phyloP scores from a whole-genome alignment of 1,284 basidiomycete species.

The Microbotryomycetes sp. region DNA sequence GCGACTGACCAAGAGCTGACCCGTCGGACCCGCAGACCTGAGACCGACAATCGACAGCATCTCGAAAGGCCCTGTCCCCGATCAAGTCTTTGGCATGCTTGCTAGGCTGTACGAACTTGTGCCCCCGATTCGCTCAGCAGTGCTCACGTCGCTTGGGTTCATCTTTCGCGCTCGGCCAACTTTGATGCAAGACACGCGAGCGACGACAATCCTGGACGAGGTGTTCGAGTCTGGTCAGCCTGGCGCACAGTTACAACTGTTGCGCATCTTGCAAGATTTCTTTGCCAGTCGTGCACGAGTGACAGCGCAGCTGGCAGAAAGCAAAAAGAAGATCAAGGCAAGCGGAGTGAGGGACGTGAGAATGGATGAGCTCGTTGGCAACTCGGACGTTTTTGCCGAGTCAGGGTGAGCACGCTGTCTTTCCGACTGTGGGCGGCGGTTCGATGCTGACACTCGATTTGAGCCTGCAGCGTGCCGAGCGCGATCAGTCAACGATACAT shows the following conservation, averaged over 20 bases:
- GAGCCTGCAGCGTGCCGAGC: conserved; percentile 68
- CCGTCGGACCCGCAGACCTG: too few relatives aligned
- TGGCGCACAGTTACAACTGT: conserved; percentile 56
- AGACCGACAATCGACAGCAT: background rate
- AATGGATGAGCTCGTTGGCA: conserved; percentile 71
- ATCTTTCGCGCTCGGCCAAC: conserved; percentile 87
- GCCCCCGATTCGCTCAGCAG: conserved; percentile 53
- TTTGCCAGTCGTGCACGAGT: conserved; percentile 51
- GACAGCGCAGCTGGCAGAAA: background rate
- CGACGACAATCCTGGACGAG: conserved; percentile 77
- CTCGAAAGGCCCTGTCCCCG: conserved; percentile 53
- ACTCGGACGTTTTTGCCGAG: conserved; percentile 87
- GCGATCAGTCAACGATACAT: conserved; percentile 90
- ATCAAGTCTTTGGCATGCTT: conserved; percentile 69
- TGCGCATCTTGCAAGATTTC: conserved; percentile 87
- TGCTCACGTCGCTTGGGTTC: conserved; percentile 73
- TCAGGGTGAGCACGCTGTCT: conserved; percentile 61
- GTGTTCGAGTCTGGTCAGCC: conserved; percentile 57
- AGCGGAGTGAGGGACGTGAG: conserved; percentile 8
- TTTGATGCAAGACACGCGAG: conserved; percentile 70
- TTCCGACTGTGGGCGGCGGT: background rate
- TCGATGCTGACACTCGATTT: background rate
- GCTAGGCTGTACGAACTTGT: conserved; percentile 59
- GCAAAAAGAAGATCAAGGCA: conserved; percentile 1
- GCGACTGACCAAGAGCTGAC: too few relatives aligned